Conservation (phyloP, 1,139 yeast species). For the Hemisphaericaspora xylanilytica region DNA sequence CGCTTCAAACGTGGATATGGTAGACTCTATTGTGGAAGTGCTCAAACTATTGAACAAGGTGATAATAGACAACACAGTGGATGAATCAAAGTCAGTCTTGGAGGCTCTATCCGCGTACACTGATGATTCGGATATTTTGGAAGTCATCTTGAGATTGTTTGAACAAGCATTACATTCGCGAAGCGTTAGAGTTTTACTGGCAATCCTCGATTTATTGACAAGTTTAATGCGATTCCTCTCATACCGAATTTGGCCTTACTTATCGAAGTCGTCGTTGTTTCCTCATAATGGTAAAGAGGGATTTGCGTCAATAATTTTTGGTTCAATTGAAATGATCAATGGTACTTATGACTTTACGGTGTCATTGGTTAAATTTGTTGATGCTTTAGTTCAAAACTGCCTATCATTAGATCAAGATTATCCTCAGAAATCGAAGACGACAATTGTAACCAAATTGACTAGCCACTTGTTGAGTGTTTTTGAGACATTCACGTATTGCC, state of each 20-base stretch:
- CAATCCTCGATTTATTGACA: conserved; percentile 51
- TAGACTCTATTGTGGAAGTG: conserved; percentile 45
- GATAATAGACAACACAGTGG: conserved; percentile 40
- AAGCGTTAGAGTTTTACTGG: conserved; percentile 44
- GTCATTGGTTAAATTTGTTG: conserved; percentile 53
- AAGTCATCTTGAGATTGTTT: conserved; percentile 60
- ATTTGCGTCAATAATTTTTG: conserved; percentile 57
- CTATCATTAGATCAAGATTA: conserved; percentile 37
- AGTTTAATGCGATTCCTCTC: conserved; percentile 51
- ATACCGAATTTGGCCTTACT: conserved; percentile 74
- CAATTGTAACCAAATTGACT: conserved; percentile 55
- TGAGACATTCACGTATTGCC: conserved; percentile 74
- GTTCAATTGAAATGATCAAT: conserved; percentile 68
- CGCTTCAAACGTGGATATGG: conserved; percentile 32
- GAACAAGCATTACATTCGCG: conserved; percentile 67
- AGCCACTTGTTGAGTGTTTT: conserved; percentile 62
- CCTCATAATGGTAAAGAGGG: conserved; percentile 72
- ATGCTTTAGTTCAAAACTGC: conserved; percentile 54
- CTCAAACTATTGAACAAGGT: conserved; percentile 51
- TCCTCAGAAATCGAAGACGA: conserved; percentile 47
- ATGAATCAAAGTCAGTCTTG: conserved; percentile 44
- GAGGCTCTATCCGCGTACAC: conserved; percentile 58
- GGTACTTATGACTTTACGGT: conserved; percentile 69
- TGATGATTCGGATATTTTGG: conserved; percentile 68
- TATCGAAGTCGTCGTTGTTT: conserved; percentile 64